phyloP scores from a whole-genome alignment of 768 basidiomycete genomes.

The Tubosaeta brunneosetosa region DNA sequence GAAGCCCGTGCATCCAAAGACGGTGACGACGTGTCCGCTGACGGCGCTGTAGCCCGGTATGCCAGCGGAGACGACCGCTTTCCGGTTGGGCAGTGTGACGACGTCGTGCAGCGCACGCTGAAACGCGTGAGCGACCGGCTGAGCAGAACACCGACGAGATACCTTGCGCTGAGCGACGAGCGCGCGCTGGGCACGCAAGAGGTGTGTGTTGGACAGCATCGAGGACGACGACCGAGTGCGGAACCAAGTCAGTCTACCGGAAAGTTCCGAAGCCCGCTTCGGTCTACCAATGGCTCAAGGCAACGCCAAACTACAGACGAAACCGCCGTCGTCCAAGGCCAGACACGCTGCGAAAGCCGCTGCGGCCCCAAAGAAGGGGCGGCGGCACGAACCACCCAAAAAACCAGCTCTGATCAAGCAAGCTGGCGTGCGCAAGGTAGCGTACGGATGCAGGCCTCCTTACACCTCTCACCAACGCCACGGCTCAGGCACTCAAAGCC shows the following conservation, averaged over 20 bases:
- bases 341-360: conserved; percentile 64
- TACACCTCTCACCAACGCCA: not conserved
- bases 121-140: not conserved
- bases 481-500: conserved; percentile 66
- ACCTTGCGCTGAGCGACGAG: conserved; percentile 46
- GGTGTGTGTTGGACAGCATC: conserved; percentile 44
- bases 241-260: conserved; percentile 13
- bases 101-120: conserved; percentile 77
- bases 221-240: conserved; percentile 12
- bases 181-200: conserved; percentile 52
- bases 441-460: not conserved
- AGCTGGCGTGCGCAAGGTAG: conserved; percentile 73
- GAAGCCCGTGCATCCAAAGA: conserved; percentile 96
- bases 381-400: conserved; percentile 75
- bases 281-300: conserved; percentile 64
- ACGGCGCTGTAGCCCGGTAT: conserved; percentile 82
- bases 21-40: conserved; percentile 89
- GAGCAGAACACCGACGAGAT: not conserved
- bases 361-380: conserved; percentile 74
- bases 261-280: conserved; percentile 17
- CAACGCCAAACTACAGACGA: conserved; percentile 66
- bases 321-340: conserved; percentile 40
- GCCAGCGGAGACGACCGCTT: conserved; percentile 72
- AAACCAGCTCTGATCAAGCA: conserved; percentile 69
- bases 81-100: conserved; percentile 49